Percentiles rank a stretch among this genome's conserved stretches.
Conservation (phyloP, 208 protist genomes). For the Angomonas ambiguus region DNA sequence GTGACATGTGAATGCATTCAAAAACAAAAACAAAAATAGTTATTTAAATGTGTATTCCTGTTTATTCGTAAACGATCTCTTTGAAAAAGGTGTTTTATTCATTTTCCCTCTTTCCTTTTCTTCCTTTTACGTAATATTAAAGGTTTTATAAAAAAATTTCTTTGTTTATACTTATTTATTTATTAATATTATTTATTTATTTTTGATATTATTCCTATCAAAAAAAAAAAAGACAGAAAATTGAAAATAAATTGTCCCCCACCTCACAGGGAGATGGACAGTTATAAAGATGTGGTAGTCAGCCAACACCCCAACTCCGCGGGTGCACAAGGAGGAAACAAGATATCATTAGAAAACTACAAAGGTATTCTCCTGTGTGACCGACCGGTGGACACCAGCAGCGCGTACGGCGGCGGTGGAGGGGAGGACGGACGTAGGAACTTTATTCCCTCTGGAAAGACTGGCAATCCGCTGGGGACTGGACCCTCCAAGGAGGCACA, state of each 20-base stretch:
- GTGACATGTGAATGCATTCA: too few species aligned
- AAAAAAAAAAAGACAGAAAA: background rate
- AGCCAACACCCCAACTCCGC: conserved; percentile 56
- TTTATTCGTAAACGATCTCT: background rate
- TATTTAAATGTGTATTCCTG: too few species aligned
- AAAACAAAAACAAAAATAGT: too few species aligned
- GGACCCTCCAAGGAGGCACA: conserved; percentile 58
- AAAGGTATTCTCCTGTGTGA: conserved; percentile 90
- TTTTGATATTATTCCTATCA: background rate
- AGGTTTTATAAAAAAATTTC: too few species aligned
- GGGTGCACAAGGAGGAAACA: conserved; percentile 26
- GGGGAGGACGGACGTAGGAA: conserved; percentile 9
- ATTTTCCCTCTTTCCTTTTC: conserved; percentile 10
- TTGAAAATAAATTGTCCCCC: too few species aligned
- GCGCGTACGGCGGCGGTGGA: background rate
- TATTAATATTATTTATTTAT: background rate
- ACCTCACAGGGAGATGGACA: too few species aligned
- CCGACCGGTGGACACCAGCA: conserved; percentile 23
- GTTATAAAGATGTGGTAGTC: conserved; percentile 87
- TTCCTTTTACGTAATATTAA: too few species aligned
- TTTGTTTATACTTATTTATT: background rate
- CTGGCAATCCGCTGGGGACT: conserved; percentile 51
- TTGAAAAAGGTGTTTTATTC: background rate
- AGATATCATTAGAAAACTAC: conserved; percentile 84
- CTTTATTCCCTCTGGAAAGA: conserved; percentile 63